Percentiles rank a stretch among this genome's conserved stretches.
Evolutionary conservation across 257 asterid genomes (phyloP).

Genomic region (Salvia miltiorrhiza): DNA sequence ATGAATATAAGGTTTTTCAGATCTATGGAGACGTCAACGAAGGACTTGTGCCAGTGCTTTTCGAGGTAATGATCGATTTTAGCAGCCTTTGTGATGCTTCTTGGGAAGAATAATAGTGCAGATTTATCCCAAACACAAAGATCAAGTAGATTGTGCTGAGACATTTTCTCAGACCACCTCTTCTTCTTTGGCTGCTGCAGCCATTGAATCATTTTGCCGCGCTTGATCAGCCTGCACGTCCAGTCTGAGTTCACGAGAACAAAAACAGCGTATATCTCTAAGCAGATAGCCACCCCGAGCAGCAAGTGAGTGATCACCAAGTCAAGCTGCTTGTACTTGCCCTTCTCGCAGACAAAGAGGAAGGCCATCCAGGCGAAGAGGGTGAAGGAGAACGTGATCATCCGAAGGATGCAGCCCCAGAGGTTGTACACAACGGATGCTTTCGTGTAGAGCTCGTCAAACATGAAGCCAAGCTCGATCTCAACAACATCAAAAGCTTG

Average conservation of each 20-base stretch:
- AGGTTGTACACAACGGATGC: slow-evolving; percentile 30
- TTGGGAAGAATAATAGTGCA: background rate
- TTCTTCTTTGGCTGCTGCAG: background rate
- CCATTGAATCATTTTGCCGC: background rate
- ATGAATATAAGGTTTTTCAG: slow-evolving; percentile 25
- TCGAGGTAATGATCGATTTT: slow-evolving; percentile 28
- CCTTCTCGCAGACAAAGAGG: slow-evolving; percentile 17
- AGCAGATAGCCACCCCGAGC: slow-evolving; percentile 31
- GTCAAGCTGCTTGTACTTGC: slow-evolving; percentile 22
- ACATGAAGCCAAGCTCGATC: slow-evolving; percentile 48
- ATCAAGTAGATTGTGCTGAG: slow-evolving; percentile 39
- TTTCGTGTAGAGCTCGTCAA: slow-evolving; percentile 47
- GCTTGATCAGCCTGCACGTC: slow-evolving; percentile 32
- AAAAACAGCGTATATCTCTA: slow-evolving; percentile 30
- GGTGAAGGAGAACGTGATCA: slow-evolving; percentile 26
- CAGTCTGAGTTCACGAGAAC: slow-evolving; percentile 33
- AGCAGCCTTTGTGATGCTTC: slow-evolving; percentile 14
- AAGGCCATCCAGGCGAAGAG: slow-evolving; percentile 21
- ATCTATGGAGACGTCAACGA: slow-evolving; percentile 18
- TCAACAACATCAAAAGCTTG: slow-evolving; percentile 45
- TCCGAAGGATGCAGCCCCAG: slow-evolving; percentile 25
- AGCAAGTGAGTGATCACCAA: slow-evolving; percentile 37
- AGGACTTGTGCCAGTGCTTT: slow-evolving; percentile 37
- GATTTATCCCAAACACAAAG: slow-evolving; percentile 30
- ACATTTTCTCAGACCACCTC: slow-evolving; percentile 47